Percentiles rank a stretch among this genome's conserved stretches.
Evolutionary conservation across 345 rosid genomes (phyloP).

Genomic region (Toxicodendron radicans): DNA sequence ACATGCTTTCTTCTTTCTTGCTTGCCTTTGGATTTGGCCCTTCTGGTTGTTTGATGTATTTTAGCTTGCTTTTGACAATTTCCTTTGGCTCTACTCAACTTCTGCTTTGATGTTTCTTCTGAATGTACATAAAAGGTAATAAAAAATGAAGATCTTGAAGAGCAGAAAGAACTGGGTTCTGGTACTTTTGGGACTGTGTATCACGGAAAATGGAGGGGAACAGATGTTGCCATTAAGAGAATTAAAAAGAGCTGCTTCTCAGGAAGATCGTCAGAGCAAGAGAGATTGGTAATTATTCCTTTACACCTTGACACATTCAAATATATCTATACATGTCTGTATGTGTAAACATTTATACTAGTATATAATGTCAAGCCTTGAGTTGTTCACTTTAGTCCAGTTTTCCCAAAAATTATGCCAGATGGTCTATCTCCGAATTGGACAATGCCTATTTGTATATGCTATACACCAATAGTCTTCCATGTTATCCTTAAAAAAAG

Average conservation of each 20-base stretch:
- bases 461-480: too few relatives aligned
- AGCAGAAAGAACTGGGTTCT: constrained; percentile 80
- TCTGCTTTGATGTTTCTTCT: constrained; percentile 9
- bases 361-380: background rate
- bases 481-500: background rate
- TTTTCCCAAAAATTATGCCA: constrained; percentile 1
- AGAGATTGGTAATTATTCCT: constrained; percentile 57
- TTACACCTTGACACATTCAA: background rate
- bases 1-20: background rate
- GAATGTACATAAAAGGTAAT: constrained; percentile 43
- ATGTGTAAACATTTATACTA: background rate
- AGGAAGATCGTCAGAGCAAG: constrained; percentile 77
- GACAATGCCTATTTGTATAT: background rate
- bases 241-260: constrained; percentile 74
- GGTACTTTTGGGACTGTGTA: constrained; percentile 83
- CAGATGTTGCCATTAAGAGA: constrained; percentile 80
- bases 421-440: background rate
- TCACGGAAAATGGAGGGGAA: constrained; percentile 89
- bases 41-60: constrained; percentile 3
- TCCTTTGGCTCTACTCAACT: background rate
- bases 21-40: background rate
- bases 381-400: background rate
- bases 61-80: constrained; percentile 1
- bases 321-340: background rate
- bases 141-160: constrained; percentile 78